Evolutionary conservation across 495 filamentous ascomycete species (phyloP), one percentile per base, ranked within the genome.

Genomic region (Penicillium daleae): DNA sequence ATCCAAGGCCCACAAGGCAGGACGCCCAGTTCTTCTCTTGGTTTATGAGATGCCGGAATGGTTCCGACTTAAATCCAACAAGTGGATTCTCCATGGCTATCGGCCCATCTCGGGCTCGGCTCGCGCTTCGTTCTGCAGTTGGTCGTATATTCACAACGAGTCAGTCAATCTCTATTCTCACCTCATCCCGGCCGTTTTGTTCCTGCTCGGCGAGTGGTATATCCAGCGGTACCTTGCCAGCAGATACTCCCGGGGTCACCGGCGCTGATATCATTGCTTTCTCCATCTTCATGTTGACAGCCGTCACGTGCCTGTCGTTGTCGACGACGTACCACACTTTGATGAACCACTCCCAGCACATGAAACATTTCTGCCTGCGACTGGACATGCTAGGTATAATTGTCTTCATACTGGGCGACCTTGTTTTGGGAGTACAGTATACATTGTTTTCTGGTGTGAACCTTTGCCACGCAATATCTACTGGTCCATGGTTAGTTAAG

Each of bases 141-240:
- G 61, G 59, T 52, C 37, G 15, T 72, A 73, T 50, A 22, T 76
- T n/a, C 74, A 76, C 67, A 77, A 77, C 35, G 73, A 77, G 50
- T 60, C 71, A n/a, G 62, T 70, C 35, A 76, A 78, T 61, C 73
- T 78, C 19, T 77, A 69, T 39, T 69, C 74, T 21, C 73, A 78
- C 39, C 60, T 75, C 0, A 59, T 76, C 4, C 71, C 72, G 0
- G 65, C 69, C 9, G 24, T 71, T 7, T 6, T 51, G 10, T 68
- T 74, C 26, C 64, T 73, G 0, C 46, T 73, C 3, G 61, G 59
- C 46, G 56, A 65, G 22, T 51, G 61, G 31, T 57, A 60, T 37
- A 61, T 76, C 54, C 55, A 61, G 51, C 48, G 53, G 32, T 74
- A 69, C 55, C 60, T 73, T 55, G n/a, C 48, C 6, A 56, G 49